A percentile compares a stretch with the other conserved stretches of the same genome.
Conservation (phyloP, 2,329 filamentous ascomycete species). For the Penicillium sp. region DNA sequence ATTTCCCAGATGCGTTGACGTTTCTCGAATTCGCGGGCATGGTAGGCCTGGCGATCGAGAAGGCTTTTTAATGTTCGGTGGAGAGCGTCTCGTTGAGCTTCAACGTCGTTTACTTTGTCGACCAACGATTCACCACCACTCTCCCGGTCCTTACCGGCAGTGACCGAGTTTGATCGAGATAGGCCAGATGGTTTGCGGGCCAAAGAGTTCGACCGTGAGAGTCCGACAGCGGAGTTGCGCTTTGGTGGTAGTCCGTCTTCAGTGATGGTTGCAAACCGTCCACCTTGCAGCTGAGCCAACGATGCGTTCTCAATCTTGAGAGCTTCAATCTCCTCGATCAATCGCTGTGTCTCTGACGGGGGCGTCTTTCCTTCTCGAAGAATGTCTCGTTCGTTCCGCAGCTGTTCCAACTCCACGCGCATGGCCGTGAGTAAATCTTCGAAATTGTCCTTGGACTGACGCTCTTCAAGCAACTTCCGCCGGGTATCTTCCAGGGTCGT, state of each 20-base stretch:
- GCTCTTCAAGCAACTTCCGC: slow-evolving; percentile 75
- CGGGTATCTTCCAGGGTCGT: slow-evolving; percentile 72
- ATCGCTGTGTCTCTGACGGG: slow-evolving; percentile 55
- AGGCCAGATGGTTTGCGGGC: slow-evolving; percentile 47
- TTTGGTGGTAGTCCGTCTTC: slow-evolving; percentile 45
- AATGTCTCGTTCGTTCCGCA: slow-evolving; percentile 75
- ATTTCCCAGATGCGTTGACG: slow-evolving; percentile 68
- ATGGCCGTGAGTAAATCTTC: slow-evolving; percentile 84
- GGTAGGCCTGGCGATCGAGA: slow-evolving; percentile 75
- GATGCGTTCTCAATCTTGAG: slow-evolving; percentile 50
- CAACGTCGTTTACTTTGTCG: slow-evolving; percentile 83
- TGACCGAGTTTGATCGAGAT: slow-evolving; percentile 53
- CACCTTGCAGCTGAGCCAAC: slow-evolving; percentile 45
- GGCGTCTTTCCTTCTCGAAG: slow-evolving; percentile 83
- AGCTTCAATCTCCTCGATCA: slow-evolving; percentile 77
- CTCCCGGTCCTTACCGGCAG: slow-evolving; percentile 49
- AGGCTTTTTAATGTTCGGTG: slow-evolving; percentile 81
- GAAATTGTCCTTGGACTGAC: slow-evolving; percentile 83
- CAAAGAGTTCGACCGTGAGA: slow-evolving; percentile 63
- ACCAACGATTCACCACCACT: slow-evolving; percentile 63
- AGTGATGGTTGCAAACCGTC: slow-evolving; percentile 55
- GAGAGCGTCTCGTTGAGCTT: slow-evolving; percentile 86
- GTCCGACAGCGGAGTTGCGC: slow-evolving; percentile 46
- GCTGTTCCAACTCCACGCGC: slow-evolving; percentile 71
- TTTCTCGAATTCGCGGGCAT: slow-evolving; percentile 77